Base-by-base conservation (phyloP, 306 rosid species). In the Dalbergia cultrata region DNA sequence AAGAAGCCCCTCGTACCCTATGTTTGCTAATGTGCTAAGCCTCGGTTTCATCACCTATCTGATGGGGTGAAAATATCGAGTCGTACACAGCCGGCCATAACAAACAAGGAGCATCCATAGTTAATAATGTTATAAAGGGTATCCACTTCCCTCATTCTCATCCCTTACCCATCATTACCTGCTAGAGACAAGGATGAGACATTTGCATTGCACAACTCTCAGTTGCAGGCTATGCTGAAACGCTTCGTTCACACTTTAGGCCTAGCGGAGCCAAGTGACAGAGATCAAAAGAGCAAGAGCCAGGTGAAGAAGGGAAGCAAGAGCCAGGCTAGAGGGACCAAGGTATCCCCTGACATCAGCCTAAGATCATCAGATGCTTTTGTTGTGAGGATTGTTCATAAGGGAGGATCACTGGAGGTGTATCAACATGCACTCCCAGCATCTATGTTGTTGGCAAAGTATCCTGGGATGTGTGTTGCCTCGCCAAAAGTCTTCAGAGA, bases 401-500 rank as follows among this genome's bases (percentile, higher is more conserved):
- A 84, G 50, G 94, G 92, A 9, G 90, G 97, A 22, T 66, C 41
- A 70, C 82, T 74, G 64, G 90, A 91, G 54, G 65, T 65, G 76
- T 88, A 81, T 64, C 77, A 52, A 7, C 79, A 81, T 70, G 91
- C 79, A n/a, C 35, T 90, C 37, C 83, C 86, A 26, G 95, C 88
- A 14, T 74, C 88, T 5, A 67, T 37, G 64, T 44, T 93, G 87
- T 82, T 90, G 82, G 70, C 86, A 12, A 90, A 87, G 71, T 82
- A 90, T 64, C 94, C 93, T 2, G 93, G 93, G 0, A 91, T 81
- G 82, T 84, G 74, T 37, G 77, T 89, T 31, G 88, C 94, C 13
- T 76, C 14, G 37, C 88, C 91, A 0, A 86, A 88, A 47, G 90
- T 93, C 13, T 89, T 88, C 87, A 88, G 5, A 75, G 80, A 80